These are phyloP conservation scores for Solanum sejunctum DNA, from an alignment of 257 asterid species.

Conservation along the genomic window DNA sequence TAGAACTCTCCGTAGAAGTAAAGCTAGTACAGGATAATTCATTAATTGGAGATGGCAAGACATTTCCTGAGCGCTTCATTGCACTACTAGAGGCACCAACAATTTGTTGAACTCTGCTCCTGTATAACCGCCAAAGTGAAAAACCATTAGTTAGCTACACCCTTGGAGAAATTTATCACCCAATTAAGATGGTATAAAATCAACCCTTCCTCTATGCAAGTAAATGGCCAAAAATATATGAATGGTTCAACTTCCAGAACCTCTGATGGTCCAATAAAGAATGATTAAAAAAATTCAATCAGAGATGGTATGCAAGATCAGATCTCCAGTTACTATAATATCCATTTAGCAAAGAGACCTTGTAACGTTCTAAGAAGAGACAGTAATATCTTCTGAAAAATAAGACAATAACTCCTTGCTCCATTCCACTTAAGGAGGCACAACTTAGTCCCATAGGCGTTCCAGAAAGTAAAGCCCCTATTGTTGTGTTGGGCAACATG, in stretches of 20 bases:
- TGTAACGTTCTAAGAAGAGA: background rate
- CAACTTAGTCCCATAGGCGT: too few relatives aligned
- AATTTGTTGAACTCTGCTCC: slow-evolving; percentile 88
- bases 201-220: background rate
- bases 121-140: slow-evolving; percentile 13
- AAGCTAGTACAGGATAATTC: slow-evolving; percentile 24
- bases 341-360: background rate
- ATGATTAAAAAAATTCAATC: background rate
- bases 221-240: background rate
- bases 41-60: slow-evolving; percentile 69
- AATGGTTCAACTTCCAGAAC: background rate
- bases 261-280: background rate
- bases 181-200: background rate
- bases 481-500: too few relatives aligned
- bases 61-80: slow-evolving; percentile 47
- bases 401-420: background rate
- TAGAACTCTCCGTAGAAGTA: slow-evolving; percentile 29
- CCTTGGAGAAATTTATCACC: slow-evolving; percentile 1
- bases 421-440: too few relatives aligned
- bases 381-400: background rate
- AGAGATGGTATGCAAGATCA: background rate
- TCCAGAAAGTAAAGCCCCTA: too few relatives aligned
- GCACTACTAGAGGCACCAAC: slow-evolving; percentile 56
- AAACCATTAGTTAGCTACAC: background rate
- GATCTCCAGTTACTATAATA: background rate